Conservation (phyloP, 176 grass and related monocot genomes). For the Leersia perrieri region DNA sequence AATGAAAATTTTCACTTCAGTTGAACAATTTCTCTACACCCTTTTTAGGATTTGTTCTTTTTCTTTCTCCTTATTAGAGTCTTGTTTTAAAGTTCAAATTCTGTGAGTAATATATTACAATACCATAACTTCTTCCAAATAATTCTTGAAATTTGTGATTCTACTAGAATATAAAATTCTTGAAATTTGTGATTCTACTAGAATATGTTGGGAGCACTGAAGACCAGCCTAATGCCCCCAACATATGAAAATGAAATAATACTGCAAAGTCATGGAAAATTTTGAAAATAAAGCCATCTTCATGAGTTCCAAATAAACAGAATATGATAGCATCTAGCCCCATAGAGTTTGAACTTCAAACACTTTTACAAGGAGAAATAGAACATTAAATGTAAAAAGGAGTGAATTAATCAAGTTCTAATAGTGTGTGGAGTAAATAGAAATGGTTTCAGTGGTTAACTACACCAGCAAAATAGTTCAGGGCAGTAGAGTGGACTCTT, state of each 20-base stretch:
- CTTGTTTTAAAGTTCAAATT: neutral
- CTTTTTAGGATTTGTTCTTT: neutral
- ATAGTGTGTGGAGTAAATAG: neutral
- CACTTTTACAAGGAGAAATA: too few relatives aligned
- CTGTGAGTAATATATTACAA: neutral
- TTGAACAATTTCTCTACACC: too few relatives aligned
- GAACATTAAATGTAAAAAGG: neutral
- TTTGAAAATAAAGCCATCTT: neutral
- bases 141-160: neutral
- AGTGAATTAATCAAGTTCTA: neutral
- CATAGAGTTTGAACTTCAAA: too few relatives aligned
- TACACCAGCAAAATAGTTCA: neutral
- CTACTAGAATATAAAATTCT: too few relatives aligned
- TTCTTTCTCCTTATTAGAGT: neutral
- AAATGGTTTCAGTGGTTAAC: neutral
- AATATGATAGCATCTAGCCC: too few relatives aligned
- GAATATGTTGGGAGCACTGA: neutral
- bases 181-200: neutral
- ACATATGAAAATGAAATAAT: neutral
- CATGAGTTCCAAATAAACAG: neutral
- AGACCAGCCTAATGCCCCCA: neutral
- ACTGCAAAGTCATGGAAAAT: neutral
- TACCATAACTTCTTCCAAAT: neutral
- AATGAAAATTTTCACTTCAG: too few relatives aligned
- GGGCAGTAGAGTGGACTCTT: too few relatives aligned